Evolutionary conservation across 371 early-diverging fungal species (phyloP).

Genomic region (Zopfochytrium polystomum): DNA sequence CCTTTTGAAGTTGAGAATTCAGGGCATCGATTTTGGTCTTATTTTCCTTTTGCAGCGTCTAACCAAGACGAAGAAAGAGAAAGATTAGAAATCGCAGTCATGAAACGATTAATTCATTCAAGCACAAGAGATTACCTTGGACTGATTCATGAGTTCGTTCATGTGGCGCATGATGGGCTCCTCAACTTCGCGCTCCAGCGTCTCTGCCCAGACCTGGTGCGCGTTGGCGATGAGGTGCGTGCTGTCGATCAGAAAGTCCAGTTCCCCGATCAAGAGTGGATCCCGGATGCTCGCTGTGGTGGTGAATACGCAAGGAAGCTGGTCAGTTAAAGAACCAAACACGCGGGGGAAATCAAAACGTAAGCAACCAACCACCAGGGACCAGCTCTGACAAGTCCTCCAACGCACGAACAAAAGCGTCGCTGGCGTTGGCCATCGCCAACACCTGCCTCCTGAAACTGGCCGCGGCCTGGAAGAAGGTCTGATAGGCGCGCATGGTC

Average conservation of each 20-base stretch:
- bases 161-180: conserved; percentile 31
- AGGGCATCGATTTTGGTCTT: conserved; percentile 35
- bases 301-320: not conserved
- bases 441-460: conserved; percentile 40
- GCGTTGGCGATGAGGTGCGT: conserved; percentile 46
- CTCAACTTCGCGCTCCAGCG: conserved; percentile 43
- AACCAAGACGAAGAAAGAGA: not conserved
- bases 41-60: conserved; percentile 33
- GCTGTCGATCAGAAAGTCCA: conserved; percentile 49
- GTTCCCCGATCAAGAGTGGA: conserved; percentile 27
- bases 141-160: conserved; percentile 15
- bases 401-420: conserved; percentile 44
- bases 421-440: conserved; percentile 39
- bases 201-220: conserved; percentile 44
- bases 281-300: not conserved
- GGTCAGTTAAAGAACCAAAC: too few species aligned
- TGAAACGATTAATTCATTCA: not conserved
- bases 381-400: conserved; percentile 44
- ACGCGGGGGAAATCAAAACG: too few species aligned
- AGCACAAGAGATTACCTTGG: conserved; percentile 18
- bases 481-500: conserved; percentile 42
- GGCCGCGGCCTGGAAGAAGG: conserved; percentile 40
- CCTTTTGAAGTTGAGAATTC: conserved; percentile 33
- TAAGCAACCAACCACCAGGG: conserved; percentile 27
- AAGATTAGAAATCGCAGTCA: too few species aligned